Evolutionary conservation across 805 yeast genomes (phyloP).

Genomic region (Candida manassasensis): DNA sequence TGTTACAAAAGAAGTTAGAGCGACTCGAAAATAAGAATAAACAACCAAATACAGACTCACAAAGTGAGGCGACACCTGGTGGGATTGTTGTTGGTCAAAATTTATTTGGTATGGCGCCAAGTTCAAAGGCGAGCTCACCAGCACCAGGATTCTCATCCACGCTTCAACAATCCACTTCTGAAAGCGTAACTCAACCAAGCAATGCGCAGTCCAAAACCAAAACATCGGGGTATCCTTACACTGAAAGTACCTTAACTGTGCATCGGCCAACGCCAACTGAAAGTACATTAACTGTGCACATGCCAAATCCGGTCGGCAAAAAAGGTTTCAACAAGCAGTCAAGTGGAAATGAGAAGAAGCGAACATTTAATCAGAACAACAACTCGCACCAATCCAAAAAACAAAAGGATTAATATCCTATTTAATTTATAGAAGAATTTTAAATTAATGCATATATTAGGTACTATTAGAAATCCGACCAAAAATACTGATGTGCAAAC

Average conservation of each 20-base stretch:
- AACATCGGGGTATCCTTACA: constrained; percentile 18
- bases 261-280: constrained; percentile 20
- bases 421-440: not conserved
- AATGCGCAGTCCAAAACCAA: constrained; percentile 5
- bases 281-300: constrained; percentile 11
- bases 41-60: constrained; percentile 11
- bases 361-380: constrained; percentile 11
- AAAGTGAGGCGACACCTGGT: constrained; percentile 3
- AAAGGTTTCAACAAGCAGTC: constrained; percentile 3
- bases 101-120: constrained; percentile 1
- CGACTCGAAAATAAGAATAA: constrained; percentile 39
- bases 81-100: not conserved
- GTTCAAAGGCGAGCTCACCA: not conserved
- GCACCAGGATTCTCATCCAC: not conserved
- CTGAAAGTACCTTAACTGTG: constrained; percentile 29
- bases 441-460: constrained; percentile 1
- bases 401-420: constrained; percentile 6
- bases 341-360: constrained; percentile 14
- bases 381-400: constrained; percentile 9
- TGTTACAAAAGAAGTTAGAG: constrained; percentile 51
- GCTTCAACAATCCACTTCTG: not conserved
- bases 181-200: not conserved
- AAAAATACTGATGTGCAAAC: too few relatives aligned
- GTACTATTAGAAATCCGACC: too few relatives aligned
- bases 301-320: constrained; percentile 9